A percentile compares a stretch with the other conserved stretches of the same genome.
Evolutionary conservation across 176 grass and related monocot species (phyloP).

Genomic region (Chrysopogon serrulatus): DNA sequence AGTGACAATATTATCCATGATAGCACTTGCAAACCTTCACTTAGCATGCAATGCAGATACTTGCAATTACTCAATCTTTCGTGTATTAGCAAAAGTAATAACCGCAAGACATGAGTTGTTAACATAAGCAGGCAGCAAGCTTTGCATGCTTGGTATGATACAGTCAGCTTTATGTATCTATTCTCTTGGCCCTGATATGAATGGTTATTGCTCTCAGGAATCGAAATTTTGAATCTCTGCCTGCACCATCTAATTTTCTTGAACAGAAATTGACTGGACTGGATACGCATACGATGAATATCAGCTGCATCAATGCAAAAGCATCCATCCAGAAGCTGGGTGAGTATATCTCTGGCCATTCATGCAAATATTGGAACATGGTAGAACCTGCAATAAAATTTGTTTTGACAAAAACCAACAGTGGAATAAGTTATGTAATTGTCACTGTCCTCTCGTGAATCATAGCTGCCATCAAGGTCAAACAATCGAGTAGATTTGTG

Average conservation of each 20-base stretch:
- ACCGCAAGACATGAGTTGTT: constrained; percentile 29
- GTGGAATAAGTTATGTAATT: background rate
- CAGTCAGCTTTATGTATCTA: constrained; percentile 24
- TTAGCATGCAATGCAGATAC: constrained; percentile 29
- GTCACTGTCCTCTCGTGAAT: constrained; percentile 2
- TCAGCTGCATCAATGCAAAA: constrained; percentile 50
- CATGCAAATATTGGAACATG: constrained; percentile 26
- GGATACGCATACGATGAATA: constrained; percentile 40
- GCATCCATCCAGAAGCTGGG: constrained; percentile 56
- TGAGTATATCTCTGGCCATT: constrained; percentile 57
- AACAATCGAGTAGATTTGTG: background rate
- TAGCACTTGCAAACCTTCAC: constrained; percentile 51
- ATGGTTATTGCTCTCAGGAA: constrained; percentile 18
- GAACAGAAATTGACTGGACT: constrained; percentile 42
- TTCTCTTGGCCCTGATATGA: constrained; percentile 13
- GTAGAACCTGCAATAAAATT: constrained; percentile 33
- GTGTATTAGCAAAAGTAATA: constrained; percentile 34
- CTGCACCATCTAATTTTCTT: constrained; percentile 37
- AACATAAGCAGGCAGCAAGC: constrained; percentile 67
- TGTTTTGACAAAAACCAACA: background rate
- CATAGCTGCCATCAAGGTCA: background rate
- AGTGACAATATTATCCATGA: constrained; percentile 69
- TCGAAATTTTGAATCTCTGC: constrained; percentile 21
- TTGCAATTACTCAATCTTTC: constrained; percentile 30
- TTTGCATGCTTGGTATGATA: constrained; percentile 63